phyloP scores from a whole-genome alignment of 306 rosid species.

The Mimosa pudica region DNA sequence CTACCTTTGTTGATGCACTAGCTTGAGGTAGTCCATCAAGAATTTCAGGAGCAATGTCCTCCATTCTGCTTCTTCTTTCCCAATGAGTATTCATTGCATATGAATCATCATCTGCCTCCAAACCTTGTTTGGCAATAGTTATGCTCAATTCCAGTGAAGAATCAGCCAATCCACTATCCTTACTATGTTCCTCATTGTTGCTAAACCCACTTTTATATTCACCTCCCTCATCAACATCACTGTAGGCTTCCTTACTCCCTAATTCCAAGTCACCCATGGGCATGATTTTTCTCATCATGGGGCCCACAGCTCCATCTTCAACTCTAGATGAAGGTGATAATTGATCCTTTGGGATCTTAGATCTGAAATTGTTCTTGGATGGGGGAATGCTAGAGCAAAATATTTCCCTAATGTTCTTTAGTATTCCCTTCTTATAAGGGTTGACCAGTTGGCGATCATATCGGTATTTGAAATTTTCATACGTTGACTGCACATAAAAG shows the following conservation, averaged over 20 bases:
- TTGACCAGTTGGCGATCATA: conserved; percentile 55
- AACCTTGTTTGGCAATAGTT: conserved; percentile 40
- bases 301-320: conserved; percentile 41
- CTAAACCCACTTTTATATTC: conserved; percentile 41
- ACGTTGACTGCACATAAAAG: conserved; percentile 63
- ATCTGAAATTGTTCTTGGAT: conserved; percentile 67
- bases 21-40: conserved; percentile 37
- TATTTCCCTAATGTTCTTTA: conserved; percentile 54
- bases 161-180: conserved; percentile 42
- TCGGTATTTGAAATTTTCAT: conserved; percentile 75
- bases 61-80: conserved; percentile 49
- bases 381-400: conserved; percentile 63
- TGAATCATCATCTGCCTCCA: conserved; percentile 40
- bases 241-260: conserved; percentile 46
- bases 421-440: conserved; percentile 59
- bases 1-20: conserved; percentile 37
- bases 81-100: conserved; percentile 35
- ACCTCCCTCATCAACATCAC: conserved; percentile 36
- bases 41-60: conserved; percentile 45
- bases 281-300: conserved; percentile 43
- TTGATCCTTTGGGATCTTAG: conserved; percentile 50
- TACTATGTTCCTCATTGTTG: conserved; percentile 39
- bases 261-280: conserved; percentile 44
- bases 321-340: conserved; percentile 34
- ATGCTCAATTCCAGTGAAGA: conserved; percentile 46